Conservation (phyloP, 495 filamentous ascomycete genomes). For the Penicillium verhagenii region DNA sequence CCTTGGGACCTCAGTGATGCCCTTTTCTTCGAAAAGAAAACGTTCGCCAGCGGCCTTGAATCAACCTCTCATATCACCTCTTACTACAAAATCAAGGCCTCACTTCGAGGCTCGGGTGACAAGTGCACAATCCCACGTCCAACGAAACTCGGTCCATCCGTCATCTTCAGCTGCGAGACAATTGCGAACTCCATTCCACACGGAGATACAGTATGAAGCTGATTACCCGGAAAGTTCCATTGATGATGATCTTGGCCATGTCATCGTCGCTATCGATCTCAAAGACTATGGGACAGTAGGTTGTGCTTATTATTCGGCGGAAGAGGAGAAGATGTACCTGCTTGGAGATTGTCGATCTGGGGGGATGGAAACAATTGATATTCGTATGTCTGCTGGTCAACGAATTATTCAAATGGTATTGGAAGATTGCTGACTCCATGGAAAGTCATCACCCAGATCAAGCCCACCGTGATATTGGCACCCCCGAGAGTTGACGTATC, state of each 20-base stretch:
- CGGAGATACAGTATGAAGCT: conserved; percentile 6
- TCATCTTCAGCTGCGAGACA: conserved; percentile 5
- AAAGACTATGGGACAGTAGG: conserved; percentile 71
- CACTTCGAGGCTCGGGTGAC: conserved; percentile 1
- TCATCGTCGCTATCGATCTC: conserved; percentile 84
- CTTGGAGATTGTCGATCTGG: conserved; percentile 78
- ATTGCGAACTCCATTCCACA: conserved; percentile 9
- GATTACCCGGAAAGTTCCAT: conserved; percentile 3
- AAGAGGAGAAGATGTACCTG: conserved; percentile 72
- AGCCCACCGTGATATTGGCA: conserved; percentile 77
- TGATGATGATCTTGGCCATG: conserved; percentile 65
- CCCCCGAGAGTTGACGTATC: conserved; percentile 67
- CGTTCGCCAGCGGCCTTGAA: conserved; percentile 12
- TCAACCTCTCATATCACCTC: conserved; percentile 9
- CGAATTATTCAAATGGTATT: neutral
- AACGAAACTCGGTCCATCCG: conserved; percentile 4
- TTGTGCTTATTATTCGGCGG: conserved; percentile 80
- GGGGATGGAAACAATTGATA: conserved; percentile 68
- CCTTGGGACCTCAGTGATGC: conserved; percentile 11
- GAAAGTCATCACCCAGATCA: conserved; percentile 67
- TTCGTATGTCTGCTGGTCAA: conserved; percentile 40
- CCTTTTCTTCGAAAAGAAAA: conserved; percentile 23
- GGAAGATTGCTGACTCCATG: conserved; percentile 13
- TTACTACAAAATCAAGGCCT: conserved; percentile 12
- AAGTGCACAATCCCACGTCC: conserved; percentile 5